Base-by-base conservation (phyloP, 352 stramenopile species). In the Globisporangium orthogonon region DNA sequence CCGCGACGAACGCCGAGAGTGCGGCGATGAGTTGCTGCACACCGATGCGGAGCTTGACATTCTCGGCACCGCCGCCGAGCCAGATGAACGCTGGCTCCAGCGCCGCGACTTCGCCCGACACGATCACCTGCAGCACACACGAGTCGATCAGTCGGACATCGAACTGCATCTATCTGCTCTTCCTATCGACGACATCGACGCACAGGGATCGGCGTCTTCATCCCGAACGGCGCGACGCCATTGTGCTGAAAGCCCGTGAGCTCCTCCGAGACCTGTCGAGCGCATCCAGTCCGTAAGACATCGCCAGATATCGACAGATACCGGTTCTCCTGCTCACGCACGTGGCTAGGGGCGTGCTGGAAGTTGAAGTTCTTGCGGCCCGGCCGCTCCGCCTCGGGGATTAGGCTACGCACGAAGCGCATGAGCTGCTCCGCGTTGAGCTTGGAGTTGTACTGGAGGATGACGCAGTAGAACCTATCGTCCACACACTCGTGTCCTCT, bases 221-320 rank as follows among this genome's bases (percentile, higher is more conserved):
- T 91, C 44, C 84, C 86, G 50, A 87, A 95, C 3, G 84, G 72
- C 14, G 84, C 91, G 6, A 95, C 78, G 52, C 81, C 86, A 51
- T 95, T 95, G 62, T 91, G 86, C 18, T 73, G 63, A 62, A 95
- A 95, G n/a, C 86, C 86, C 33, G 83, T 95, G 31, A 93, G 65
- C 58, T 86, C 56, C 35, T 80, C 73, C 23, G 83, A 89, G 33
- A 74, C 61, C 78, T 89, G 44, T 31, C 3, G 7, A 7, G 10
- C 39, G 23, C 13, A 31, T 9, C 9, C 10, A 17, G 33, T 37
- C 11, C 3, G 10, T 14, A 10, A 43, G 10, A 13, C 10, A 13
- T 43, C 23, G 23, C 23, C 37, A 43, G 37, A 17, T 17, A 4
- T 43, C 37, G 0, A 4, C 37, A 4, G 3, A 13, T 13, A 15